These are phyloP conservation scores for Fonsecaea pedrosoi DNA, from an alignment of 2,329 filamentous ascomycete species.

Conservation along the genomic window DNA sequence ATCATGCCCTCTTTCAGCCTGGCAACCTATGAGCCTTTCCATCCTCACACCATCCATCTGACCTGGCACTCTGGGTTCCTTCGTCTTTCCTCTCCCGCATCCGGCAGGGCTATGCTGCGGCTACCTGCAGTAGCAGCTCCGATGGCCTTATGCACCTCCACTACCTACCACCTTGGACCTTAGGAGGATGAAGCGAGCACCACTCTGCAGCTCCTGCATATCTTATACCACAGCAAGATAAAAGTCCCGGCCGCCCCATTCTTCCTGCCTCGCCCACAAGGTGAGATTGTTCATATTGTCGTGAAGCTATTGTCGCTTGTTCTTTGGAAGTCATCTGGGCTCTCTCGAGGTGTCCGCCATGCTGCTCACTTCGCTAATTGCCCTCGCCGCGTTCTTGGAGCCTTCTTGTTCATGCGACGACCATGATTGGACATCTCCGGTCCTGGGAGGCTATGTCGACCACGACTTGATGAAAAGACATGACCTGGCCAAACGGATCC, in stretches of 20 bases:
- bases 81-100: background rate
- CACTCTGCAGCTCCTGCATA: constrained; percentile 6
- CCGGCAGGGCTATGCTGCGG: constrained; percentile 17
- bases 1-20: background rate
- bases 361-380: constrained; percentile 27
- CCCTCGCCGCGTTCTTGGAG: constrained; percentile 17
- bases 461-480: constrained; percentile 37
- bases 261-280: background rate
- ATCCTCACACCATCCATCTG: constrained; percentile 3
- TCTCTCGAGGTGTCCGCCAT: constrained; percentile 17
- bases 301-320: background rate
- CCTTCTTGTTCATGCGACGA: constrained; percentile 32
- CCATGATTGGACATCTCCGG: constrained; percentile 39
- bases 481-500: constrained; percentile 37
- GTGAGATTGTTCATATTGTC: background rate
- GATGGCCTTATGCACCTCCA: background rate
- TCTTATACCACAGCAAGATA: constrained; percentile 7
- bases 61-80: background rate
- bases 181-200: constrained; percentile 9
- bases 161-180: constrained; percentile 1
- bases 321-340: background rate
- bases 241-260: constrained; percentile 1
- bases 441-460: constrained; percentile 37
- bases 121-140: constrained; percentile 9
- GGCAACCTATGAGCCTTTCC: background rate